phyloP scores from a whole-genome alignment of 352 stramenopile species.

The Globisporangium megalacanthum region DNA sequence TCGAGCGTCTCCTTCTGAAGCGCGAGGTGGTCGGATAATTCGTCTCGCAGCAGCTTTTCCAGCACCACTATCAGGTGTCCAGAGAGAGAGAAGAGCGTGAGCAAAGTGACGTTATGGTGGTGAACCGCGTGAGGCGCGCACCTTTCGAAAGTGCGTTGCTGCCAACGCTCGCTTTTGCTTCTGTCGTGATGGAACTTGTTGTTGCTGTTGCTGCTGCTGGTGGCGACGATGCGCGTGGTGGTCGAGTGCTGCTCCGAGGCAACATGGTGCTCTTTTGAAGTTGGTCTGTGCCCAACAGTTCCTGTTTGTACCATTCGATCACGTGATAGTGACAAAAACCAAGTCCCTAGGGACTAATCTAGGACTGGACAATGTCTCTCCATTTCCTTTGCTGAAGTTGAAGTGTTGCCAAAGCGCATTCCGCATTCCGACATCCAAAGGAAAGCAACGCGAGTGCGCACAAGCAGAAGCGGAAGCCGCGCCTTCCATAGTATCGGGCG shows the following conservation, averaged over 20 bases:
- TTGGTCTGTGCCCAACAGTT: too few relatives aligned
- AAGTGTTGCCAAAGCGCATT: too few relatives aligned
- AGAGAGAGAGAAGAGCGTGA: not conserved
- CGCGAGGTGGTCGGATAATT: constrained; percentile 38
- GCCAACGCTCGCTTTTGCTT: not conserved
- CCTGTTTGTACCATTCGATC: not conserved
- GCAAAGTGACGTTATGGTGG: not conserved
- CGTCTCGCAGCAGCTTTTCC: constrained; percentile 49
- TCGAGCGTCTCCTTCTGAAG: constrained; percentile 66
- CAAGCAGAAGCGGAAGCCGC: too few relatives aligned
- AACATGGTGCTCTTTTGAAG: not conserved
- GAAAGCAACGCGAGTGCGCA: too few relatives aligned
- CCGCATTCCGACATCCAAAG: too few relatives aligned
- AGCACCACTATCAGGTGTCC: constrained; percentile 14
- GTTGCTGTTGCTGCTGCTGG: not conserved
- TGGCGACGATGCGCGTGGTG: not conserved
- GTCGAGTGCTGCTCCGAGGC: not conserved
- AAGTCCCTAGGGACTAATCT: too few relatives aligned
- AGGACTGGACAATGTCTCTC: too few relatives aligned
- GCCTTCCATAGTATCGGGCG: too few relatives aligned
- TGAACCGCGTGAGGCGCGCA: not conserved
- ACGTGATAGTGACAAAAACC: too few relatives aligned
- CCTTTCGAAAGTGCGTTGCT: constrained; percentile 8
- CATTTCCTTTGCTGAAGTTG: too few relatives aligned
- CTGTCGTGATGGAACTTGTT: not conserved